Evolutionary conservation across 805 yeast species (phyloP), one percentile per base, ranked within the genome.

Genomic region (Scheffersomyces coipomensis): DNA sequence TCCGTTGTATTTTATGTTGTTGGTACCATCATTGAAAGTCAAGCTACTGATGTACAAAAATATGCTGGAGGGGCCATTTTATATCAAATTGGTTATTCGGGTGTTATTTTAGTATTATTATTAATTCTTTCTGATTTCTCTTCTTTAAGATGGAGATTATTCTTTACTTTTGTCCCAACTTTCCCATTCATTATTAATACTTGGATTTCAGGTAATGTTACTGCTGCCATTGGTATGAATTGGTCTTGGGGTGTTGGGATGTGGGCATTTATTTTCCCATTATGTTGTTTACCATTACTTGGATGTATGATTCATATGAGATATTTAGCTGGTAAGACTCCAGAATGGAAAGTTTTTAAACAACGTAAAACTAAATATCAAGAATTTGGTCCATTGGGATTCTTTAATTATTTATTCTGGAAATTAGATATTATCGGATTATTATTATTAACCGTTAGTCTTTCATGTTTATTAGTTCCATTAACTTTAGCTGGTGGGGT

Each of bases 181-280:
- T 68, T 79, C 51, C 91, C 91, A 2, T 82, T 75, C 51, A 77
- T 85, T 51, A 80, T 86, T 60, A 85, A 83, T 61, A 81, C 91
- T 12, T 86, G 93, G 93, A 72, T 84, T 40, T 62, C 81, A 21
- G 91, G 88, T 53, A 66, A 80, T 49, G 67, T 85, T 34, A 61
- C 75, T 12, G 46, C 57, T 7, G 60, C 60, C 25, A 58, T 71
- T 40, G 62, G 62, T 24, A 60, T 60, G 10, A 54, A 70, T 24
- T 82, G 88, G 83, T 70, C 79, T 10, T 85, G 90, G 90, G 83
- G 83, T 52, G 78, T 83, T 49, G 89, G 83, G 29, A 83, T 85
- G 76, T 85, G 85, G 85, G 88, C 89, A 1, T 80, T 82, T 49
- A 82, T 85, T 46, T 76, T 80, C 71, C 90, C 90, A 25, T 63